Percentiles rank a stretch among this genome's conserved stretches.
Evolutionary conservation across 2,329 filamentous ascomycete species (phyloP).

Genomic region (Aspergillus clavatus): DNA sequence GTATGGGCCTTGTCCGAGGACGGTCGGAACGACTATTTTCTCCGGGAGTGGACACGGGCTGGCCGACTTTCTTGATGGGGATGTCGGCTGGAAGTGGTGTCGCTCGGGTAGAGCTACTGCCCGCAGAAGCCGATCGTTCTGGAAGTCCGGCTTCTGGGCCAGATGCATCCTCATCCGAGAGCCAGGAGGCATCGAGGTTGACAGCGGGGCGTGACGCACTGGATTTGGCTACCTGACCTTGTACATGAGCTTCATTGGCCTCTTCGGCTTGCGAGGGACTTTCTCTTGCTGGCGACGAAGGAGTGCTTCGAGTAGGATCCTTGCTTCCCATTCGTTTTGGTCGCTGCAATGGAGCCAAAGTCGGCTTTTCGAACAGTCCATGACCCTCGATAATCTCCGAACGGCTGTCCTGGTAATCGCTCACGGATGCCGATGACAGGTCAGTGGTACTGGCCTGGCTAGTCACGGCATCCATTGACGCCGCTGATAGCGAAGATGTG

Average conservation of each 20-base stretch:
- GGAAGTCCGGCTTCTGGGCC: constrained; percentile 5
- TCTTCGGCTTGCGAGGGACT: constrained; percentile 10
- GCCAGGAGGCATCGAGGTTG: constrained; percentile 5
- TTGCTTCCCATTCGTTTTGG: constrained; percentile 28
- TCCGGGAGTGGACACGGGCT: constrained; percentile 26
- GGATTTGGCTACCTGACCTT: constrained; percentile 26
- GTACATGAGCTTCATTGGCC: constrained; percentile 16
- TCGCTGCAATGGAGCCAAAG: constrained; percentile 23
- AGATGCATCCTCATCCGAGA: constrained; percentile 7
- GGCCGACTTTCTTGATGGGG: constrained; percentile 14
- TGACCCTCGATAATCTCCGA: constrained; percentile 30
- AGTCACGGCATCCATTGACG: constrained; percentile 14
- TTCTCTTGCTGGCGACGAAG: constrained; percentile 20
- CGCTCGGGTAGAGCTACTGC: neutral
- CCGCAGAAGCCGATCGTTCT: constrained; percentile 3
- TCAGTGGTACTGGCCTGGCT: constrained; percentile 19
- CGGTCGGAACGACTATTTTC: constrained; percentile 25
- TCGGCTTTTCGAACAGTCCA: constrained; percentile 28
- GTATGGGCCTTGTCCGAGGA: constrained; percentile 24
- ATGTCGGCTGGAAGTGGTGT: neutral
- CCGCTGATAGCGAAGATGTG: constrained; percentile 17
- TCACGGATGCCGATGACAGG: constrained; percentile 18
- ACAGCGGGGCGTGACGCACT: constrained; percentile 10
- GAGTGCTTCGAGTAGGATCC: constrained; percentile 18
- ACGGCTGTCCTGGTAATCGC: constrained; percentile 17